Conservation (phyloP, 2,329 filamentous ascomycete species). For the Alternaria triticina region DNA sequence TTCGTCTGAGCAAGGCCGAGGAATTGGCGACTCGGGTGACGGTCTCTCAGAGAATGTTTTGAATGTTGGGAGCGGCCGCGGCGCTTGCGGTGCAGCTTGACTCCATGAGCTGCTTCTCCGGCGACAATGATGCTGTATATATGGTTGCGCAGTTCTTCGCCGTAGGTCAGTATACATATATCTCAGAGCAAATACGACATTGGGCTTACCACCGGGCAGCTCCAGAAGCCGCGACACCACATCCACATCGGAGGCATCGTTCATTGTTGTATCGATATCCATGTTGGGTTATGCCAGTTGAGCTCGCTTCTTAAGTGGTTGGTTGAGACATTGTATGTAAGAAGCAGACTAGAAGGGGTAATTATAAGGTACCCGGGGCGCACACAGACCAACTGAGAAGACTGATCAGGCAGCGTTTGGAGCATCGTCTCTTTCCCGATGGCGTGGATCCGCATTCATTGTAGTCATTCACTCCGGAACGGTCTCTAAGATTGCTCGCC, state of each 20-base stretch:
- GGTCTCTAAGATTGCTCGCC: no score
- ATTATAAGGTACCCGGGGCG: not conserved
- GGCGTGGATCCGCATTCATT: not conserved
- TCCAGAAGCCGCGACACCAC: not conserved
- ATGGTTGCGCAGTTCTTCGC: not conserved
- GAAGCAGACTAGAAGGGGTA: not conserved
- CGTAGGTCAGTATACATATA: rapidly evolving
- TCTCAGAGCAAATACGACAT: not conserved
- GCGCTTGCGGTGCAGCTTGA: not conserved
- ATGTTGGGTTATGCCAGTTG: not conserved
- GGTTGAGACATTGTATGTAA: not conserved
- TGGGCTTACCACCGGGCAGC: not conserved
- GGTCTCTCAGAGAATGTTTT: not conserved
- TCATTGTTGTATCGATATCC: not conserved
- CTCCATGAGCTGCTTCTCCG: not conserved
- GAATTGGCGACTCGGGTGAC: not conserved
- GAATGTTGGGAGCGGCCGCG: not conserved
- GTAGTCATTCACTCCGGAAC: no score
- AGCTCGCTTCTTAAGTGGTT: not conserved
- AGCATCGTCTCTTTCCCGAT: not conserved
- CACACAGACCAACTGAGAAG: not conserved
- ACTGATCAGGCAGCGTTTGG: not conserved
- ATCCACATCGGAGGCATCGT: not conserved
- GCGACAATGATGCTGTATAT: not conserved
- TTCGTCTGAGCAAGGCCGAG: not conserved